Evolutionary conservation across 2,329 filamentous ascomycete genomes (phyloP).

Genomic region (Ophiostoma montium): DNA sequence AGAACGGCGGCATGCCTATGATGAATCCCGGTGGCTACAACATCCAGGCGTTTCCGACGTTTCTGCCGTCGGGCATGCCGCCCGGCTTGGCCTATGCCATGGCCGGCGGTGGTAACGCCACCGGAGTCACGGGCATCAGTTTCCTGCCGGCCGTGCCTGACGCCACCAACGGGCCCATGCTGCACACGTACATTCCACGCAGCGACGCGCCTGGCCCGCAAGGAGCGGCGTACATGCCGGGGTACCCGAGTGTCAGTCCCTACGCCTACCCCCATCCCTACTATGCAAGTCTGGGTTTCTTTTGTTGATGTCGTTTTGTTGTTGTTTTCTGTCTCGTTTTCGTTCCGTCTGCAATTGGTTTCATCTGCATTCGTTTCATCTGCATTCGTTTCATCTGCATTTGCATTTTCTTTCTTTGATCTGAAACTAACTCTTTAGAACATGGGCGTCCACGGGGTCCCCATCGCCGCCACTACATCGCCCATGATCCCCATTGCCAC

Average conservation of each 20-base stretch:
- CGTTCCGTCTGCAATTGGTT: too few relatives aligned
- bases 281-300: slow-evolving; percentile 5
- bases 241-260: slow-evolving; percentile 11
- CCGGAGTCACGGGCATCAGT: slow-evolving; percentile 26
- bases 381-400: neutral
- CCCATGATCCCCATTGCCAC: slow-evolving; percentile 10
- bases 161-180: slow-evolving; percentile 39
- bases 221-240: slow-evolving; percentile 9
- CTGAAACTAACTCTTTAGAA: neutral
- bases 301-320: neutral
- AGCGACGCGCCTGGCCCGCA: slow-evolving; percentile 22
- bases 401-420: neutral
- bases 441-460: neutral
- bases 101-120: slow-evolving; percentile 6
- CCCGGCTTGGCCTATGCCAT: neutral
- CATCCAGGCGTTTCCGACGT: slow-evolving; percentile 6
- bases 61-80: neutral
- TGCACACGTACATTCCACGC: slow-evolving; percentile 42
- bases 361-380: neutral
- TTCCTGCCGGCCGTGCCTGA: slow-evolving; percentile 46
- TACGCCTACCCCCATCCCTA: neutral
- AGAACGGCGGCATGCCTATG: slow-evolving; percentile 6
- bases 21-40: neutral
- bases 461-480: slow-evolving; percentile 11
- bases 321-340: neutral